Base-by-base conservation (phyloP, 176 grass and related monocot genomes). In the Dendrocalamus sinicus region DNA sequence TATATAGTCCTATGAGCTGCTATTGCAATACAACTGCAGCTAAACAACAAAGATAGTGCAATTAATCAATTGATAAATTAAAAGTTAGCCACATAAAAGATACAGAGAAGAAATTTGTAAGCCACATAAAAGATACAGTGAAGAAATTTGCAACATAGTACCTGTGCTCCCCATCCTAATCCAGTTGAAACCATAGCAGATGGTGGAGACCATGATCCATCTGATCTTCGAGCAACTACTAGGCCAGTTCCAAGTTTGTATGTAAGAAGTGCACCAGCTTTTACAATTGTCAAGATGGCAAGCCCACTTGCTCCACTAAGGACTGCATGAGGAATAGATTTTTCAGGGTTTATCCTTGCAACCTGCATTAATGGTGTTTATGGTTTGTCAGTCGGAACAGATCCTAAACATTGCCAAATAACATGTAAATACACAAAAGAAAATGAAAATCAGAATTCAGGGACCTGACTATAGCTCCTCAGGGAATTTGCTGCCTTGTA, bases 151-250 rank as follows among this genome's bases (percentile, higher is more conserved):
- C 47, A 73, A 52, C 20, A 5, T 15, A 84, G 11, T 77, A 98
- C 95, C 89, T 95, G 95, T 81, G 88, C 91, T 70, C 95, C 95
- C 93, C 95, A 98, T 86, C 95, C 95, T 87, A 98, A 89, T 68
- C 95, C 93, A 85, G 75, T 37, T 41, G 89, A 95, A 71, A 89
- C 5, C 48, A 98, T 98, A 58, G 95, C 89, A 66, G 95, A 98
- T 15, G 93, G 95, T 48, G 93, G 89, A 20, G 95, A 98, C 95
- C 95, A 98, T 11, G 89, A 92, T 22, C 95, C 95, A 86, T 98
- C 91, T 86, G 86, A 78, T 76, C 41, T 98, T 76, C 86, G 88
- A 89, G 91, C 90, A 83, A 98, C 72, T 30, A 98, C 95, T 52
- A 98, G 78, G 39, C 95, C 93, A 85, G 86, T 98, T 70, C 95